These are phyloP conservation scores for Rhodotorula sp. DNA, from an alignment of 1,284 basidiomycete species.

Conservation along the genomic window DNA sequence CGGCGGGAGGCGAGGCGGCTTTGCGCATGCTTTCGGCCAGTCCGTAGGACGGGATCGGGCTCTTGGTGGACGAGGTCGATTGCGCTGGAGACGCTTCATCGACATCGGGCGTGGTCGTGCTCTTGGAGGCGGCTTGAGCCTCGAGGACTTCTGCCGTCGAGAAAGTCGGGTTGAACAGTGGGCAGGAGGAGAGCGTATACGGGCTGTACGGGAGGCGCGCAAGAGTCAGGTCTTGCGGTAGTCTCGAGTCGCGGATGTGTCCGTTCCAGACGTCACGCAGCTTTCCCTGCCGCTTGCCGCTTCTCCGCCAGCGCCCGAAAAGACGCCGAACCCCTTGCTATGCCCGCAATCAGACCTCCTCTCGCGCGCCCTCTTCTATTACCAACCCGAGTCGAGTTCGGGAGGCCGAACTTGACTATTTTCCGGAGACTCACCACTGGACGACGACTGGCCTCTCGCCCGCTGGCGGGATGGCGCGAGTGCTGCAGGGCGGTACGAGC, in stretches of 20 bases:
- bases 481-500: not conserved
- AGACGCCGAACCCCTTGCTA: no score
- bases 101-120: not conserved
- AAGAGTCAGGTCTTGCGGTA: not conserved
- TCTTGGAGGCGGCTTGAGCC: not conserved
- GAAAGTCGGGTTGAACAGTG: slow-evolving; percentile 22
- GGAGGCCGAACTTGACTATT: not conserved
- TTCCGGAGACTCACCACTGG: not conserved
- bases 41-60: not conserved
- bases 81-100: no score
- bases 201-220: not conserved
- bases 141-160: slow-evolving; percentile 1
- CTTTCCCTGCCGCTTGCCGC: no score
- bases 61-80: not conserved
- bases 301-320: no score
- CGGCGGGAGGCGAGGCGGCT: not conserved
- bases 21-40: slow-evolving; percentile 11
- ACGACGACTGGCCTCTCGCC: not conserved
- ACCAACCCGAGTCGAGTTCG: not conserved
- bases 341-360: no score
- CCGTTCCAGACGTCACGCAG: no score
- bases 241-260: no score
- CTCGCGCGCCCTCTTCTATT: no score
- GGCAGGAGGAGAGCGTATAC: slow-evolving; percentile 12
- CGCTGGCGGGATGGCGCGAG: not conserved